Evolutionary conservation across 129 eudicot species (phyloP).

Genomic region (Flaveria sonorensis): DNA sequence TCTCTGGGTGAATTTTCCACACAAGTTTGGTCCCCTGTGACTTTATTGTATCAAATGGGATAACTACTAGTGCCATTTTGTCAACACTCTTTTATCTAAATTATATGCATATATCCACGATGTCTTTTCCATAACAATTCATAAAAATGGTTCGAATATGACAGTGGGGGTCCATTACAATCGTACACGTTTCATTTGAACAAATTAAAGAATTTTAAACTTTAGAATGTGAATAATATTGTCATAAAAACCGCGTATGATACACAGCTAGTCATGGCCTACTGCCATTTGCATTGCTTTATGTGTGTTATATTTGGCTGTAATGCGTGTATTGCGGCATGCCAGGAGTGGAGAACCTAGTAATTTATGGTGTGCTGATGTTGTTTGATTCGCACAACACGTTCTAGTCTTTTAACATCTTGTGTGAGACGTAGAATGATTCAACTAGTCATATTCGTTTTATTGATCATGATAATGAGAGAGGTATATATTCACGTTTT

Average conservation of each 20-base stretch:
- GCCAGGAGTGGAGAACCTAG: constrained; percentile 17
- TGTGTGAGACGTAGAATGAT: neutral
- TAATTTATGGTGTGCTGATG: neutral
- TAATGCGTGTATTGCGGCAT: constrained; percentile 11
- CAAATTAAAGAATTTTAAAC: neutral
- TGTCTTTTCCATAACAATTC: constrained; percentile 27
- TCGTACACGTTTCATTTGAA: constrained; percentile 35
- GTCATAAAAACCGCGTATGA: neutral
- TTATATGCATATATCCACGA: constrained; percentile 9
- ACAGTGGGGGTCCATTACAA: constrained; percentile 28
- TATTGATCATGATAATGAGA: neutral
- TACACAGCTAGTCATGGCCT: neutral
- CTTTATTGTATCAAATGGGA: constrained; percentile 38
- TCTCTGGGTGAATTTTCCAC: constrained; percentile 39
- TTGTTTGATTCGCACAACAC: neutral
- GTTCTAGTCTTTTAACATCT: neutral
- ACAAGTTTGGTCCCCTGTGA: constrained; percentile 39
- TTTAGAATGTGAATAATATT: neutral
- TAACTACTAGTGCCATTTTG: constrained; percentile 35
- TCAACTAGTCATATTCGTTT: neutral
- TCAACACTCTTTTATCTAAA: constrained; percentile 38
- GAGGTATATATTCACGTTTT: no score
- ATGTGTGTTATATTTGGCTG: constrained; percentile 14
- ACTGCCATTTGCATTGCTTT: neutral
- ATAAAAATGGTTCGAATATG: constrained; percentile 26